Evolutionary conservation across 768 basidiomycete species (phyloP).

Genomic region (Mycena chlorophos): DNA sequence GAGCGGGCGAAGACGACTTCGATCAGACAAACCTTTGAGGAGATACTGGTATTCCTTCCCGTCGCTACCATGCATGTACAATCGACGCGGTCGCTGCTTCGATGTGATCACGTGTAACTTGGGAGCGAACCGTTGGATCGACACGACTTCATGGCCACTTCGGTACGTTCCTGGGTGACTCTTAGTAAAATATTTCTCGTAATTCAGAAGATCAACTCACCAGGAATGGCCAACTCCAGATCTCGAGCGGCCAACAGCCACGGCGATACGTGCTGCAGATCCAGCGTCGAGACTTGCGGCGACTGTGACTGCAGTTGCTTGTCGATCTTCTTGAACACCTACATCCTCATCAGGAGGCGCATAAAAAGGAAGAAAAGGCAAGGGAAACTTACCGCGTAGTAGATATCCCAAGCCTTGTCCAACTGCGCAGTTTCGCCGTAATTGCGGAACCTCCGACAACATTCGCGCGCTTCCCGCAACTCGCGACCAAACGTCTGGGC

Average conservation of each 20-base stretch:
- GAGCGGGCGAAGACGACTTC: neutral
- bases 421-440: slow-evolving; percentile 87
- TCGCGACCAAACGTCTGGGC: slow-evolving; percentile 92
- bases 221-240: slow-evolving; percentile 94
- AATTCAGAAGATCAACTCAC: slow-evolving; percentile 38
- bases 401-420: slow-evolving; percentile 99
- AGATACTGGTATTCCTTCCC: slow-evolving; percentile 90
- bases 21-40: slow-evolving; percentile 84
- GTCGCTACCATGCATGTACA: slow-evolving; percentile 86
- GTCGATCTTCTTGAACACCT: slow-evolving; percentile 97
- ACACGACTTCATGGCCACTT: slow-evolving; percentile 79
- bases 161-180: slow-evolving; percentile 78
- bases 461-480: slow-evolving; percentile 88
- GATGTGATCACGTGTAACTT: slow-evolving; percentile 93
- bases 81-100: slow-evolving; percentile 91
- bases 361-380: neutral
- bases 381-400: slow-evolving; percentile 71
- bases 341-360: neutral
- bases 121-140: slow-evolving; percentile 80
- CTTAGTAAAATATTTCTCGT: neutral
- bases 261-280: slow-evolving; percentile 97
- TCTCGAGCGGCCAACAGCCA: slow-evolving; percentile 84
- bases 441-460: slow-evolving; percentile 80
- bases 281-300: slow-evolving; percentile 85
- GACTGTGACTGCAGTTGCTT: too few relatives aligned